phyloP scores from a whole-genome alignment of 257 asterid genomes.

The Prunella vulgaris region DNA sequence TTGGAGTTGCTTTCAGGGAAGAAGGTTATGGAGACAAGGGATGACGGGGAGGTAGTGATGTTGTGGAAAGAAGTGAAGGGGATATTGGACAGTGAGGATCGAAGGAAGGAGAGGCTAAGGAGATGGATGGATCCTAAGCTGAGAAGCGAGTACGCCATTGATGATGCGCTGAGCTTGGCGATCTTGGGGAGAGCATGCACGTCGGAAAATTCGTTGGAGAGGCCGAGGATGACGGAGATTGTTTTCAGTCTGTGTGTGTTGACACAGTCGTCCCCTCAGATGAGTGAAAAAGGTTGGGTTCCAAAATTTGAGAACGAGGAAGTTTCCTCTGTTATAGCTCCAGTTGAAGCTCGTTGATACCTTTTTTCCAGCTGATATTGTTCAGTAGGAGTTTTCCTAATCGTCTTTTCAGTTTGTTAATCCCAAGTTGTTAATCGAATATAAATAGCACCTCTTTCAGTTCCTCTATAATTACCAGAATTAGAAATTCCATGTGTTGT shows the following conservation, averaged over 20 bases:
- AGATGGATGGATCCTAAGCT: conserved; percentile 65
- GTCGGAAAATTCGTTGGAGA: conserved; percentile 46
- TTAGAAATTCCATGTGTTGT: too few species aligned
- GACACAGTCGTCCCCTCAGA: conserved; percentile 49
- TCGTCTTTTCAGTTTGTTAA: not conserved
- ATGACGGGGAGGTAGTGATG: conserved; percentile 45
- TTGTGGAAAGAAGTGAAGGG: conserved; percentile 53
- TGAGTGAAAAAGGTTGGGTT: conserved; percentile 35
- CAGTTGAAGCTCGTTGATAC: conserved; percentile 53
- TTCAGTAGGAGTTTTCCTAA: too few species aligned
- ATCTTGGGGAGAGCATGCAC: conserved; percentile 62
- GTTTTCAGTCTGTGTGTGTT: conserved; percentile 59
- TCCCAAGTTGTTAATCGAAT: not conserved
- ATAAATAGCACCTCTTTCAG: too few species aligned
- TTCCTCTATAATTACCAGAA: too few species aligned
- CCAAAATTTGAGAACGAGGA: conserved; percentile 44
- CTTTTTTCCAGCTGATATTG: too few species aligned
- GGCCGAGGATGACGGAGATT: conserved; percentile 66
- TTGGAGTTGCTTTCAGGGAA: conserved; percentile 70
- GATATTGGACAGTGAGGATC: conserved; percentile 46
- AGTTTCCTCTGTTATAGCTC: conserved; percentile 37
- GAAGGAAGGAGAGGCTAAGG: conserved; percentile 48
- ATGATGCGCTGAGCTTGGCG: conserved; percentile 67
- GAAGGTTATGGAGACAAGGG: conserved; percentile 49
- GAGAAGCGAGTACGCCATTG: conserved; percentile 37